A percentile compares a stretch with the other conserved stretches of the same genome.
Evolutionary conservation across 2,329 filamentous ascomycete genomes (phyloP).

Genomic region (Penicillium sp.): DNA sequence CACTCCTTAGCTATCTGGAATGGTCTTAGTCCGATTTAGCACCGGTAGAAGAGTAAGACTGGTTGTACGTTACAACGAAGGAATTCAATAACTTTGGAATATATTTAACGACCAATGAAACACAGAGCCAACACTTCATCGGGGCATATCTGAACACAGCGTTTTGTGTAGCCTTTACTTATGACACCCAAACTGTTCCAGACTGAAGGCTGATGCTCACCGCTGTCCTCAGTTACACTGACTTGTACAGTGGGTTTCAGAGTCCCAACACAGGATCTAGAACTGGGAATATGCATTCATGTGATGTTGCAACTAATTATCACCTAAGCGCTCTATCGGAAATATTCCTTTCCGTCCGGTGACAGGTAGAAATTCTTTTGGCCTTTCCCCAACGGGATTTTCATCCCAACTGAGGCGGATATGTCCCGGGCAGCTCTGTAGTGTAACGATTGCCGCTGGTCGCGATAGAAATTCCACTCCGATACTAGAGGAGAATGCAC

Average conservation of each 20-base stretch:
- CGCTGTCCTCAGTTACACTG: background rate
- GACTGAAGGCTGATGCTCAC: background rate
- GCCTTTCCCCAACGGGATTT: conserved; percentile 13
- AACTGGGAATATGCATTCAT: background rate
- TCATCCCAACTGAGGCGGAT: conserved; percentile 6
- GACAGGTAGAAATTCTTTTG: background rate
- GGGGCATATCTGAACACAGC: background rate
- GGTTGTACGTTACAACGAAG: background rate
- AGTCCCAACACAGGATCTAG: background rate
- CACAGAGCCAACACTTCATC: background rate
- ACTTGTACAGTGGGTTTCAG: background rate
- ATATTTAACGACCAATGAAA: background rate
- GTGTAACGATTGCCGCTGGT: conserved; percentile 13
- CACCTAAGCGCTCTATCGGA: background rate
- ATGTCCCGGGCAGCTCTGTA: conserved; percentile 13
- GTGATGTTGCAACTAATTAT: background rate
- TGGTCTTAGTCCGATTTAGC: background rate
- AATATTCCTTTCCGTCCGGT: too few relatives aligned
- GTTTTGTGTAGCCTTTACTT: conserved; percentile 1
- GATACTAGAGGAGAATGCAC: background rate
- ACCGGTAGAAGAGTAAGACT: background rate
- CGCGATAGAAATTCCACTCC: conserved; percentile 7
- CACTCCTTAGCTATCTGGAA: background rate
- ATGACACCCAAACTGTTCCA: background rate
- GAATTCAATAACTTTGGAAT: background rate